phyloP scores from a whole-genome alignment of 2,329 filamentous ascomycete genomes.

The Diplodia mutila region DNA sequence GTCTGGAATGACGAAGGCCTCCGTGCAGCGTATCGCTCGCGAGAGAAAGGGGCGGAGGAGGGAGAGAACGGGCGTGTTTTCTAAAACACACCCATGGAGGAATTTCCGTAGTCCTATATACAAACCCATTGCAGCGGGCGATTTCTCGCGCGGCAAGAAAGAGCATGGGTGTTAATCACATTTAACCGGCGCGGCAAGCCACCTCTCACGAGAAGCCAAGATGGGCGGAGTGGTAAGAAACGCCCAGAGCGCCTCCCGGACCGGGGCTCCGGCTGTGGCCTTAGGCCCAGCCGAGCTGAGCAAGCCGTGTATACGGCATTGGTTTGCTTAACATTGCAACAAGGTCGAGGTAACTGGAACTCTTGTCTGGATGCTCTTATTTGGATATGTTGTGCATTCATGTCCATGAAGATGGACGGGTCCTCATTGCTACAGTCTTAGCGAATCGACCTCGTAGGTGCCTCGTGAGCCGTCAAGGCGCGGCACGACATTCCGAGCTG shows the following conservation, averaged over 20 bases:
- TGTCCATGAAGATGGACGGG: too few relatives aligned
- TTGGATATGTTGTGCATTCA: too few relatives aligned
- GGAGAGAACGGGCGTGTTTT: not conserved
- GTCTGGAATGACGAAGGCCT: not conserved
- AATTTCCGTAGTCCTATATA: constrained; percentile 7
- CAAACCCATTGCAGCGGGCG: not conserved
- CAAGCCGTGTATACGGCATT: not conserved
- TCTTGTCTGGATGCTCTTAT: not conserved
- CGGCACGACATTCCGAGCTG: not conserved
- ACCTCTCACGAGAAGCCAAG: constrained; percentile 2
- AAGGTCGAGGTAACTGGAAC: not conserved
- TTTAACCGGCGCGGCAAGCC: constrained; percentile 21
- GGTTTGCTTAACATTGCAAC: too few relatives aligned
- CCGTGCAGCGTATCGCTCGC: not conserved
- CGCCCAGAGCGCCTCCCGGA: constrained; percentile 18
- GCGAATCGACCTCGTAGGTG: not conserved
- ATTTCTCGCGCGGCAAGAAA: not conserved
- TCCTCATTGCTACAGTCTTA: too few relatives aligned
- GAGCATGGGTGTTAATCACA: not conserved
- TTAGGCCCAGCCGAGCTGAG: not conserved
- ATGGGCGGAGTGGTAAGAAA: constrained; percentile 17
- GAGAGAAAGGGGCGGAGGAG: not conserved
- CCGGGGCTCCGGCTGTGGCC: constrained; percentile 4
- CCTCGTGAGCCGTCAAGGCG: not conserved
- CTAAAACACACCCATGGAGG: not conserved